Evolutionary conservation across 2,329 filamentous ascomycete genomes (phyloP).

Genomic region (Phialophora chinensis): DNA sequence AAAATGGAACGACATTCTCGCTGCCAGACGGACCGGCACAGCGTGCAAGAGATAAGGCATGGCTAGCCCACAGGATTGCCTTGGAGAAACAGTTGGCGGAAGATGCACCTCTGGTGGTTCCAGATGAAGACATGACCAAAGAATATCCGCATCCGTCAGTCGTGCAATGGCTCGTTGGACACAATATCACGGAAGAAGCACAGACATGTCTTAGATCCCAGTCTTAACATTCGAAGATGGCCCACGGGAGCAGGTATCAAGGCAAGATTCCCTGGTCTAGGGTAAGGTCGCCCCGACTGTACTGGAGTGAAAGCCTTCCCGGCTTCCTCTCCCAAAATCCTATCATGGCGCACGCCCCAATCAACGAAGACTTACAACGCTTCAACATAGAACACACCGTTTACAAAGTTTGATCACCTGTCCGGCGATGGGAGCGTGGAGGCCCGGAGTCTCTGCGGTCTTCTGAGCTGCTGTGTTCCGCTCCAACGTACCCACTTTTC

Average conservation of each 20-base stretch:
- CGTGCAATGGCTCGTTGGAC: conserved; percentile 25
- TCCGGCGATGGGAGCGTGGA: background rate
- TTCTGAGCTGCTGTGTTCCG: background rate
- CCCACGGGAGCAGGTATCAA: background rate
- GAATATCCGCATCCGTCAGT: conserved; percentile 18
- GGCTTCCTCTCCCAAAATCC: background rate
- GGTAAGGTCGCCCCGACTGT: background rate
- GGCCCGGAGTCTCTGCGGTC: background rate
- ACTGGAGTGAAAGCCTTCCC: background rate
- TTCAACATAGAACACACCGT: background rate
- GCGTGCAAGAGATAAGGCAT: conserved; percentile 9
- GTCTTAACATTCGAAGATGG: background rate
- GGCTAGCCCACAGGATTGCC: background rate
- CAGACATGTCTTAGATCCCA: background rate
- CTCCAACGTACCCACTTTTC: background rate
- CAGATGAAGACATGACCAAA: conserved; percentile 16
- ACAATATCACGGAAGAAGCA: conserved; percentile 16
- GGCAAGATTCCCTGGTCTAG: background rate
- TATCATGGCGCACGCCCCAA: background rate
- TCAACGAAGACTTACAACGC: background rate
- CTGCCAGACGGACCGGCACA: conserved; percentile 22
- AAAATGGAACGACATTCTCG: conserved; percentile 20
- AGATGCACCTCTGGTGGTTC: conserved; percentile 2
- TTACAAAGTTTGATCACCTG: background rate
- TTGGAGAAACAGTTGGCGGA: conserved; percentile 17